Percentiles rank a stretch among this genome's conserved stretches.
Conservation (phyloP, 2,329 filamentous ascomycete species). For the Teratosphaeria destructans region DNA sequence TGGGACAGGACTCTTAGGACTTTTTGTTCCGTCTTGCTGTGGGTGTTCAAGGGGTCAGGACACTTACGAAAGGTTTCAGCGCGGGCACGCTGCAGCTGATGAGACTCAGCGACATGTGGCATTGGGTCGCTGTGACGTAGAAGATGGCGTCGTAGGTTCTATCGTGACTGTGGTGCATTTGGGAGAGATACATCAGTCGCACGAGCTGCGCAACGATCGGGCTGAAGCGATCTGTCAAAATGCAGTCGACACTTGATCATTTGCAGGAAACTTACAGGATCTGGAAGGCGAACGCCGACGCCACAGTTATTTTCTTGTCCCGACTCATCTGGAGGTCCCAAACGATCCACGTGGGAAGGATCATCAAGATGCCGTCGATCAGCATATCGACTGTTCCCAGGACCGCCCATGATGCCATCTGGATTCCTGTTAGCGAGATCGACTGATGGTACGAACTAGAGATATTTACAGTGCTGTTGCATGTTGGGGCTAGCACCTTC, state of each 20-base stretch:
- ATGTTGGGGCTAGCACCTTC: background rate
- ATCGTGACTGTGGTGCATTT: background rate
- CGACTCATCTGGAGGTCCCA: background rate
- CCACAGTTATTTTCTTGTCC: background rate
- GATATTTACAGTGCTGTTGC: background rate
- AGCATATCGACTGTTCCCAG: background rate
- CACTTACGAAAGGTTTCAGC: background rate
- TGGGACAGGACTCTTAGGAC: background rate
- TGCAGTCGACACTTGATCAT: background rate
- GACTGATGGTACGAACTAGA: background rate
- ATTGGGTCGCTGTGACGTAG: background rate
- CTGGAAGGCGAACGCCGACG: background rate
- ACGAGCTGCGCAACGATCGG: background rate
- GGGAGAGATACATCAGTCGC: background rate
- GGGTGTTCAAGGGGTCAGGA: background rate
- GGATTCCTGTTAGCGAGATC: background rate
- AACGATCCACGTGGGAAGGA: background rate
- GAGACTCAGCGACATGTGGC: background rate
- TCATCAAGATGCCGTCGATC: background rate
- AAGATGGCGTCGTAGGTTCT: background rate
- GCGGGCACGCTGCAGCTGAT: background rate
- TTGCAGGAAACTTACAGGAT: background rate
- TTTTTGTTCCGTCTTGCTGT: background rate
- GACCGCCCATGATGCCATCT: background rate
- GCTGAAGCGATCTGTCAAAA: background rate